Conservation (phyloP, 495 filamentous ascomycete genomes). For the Aspergillus baeticus region DNA sequence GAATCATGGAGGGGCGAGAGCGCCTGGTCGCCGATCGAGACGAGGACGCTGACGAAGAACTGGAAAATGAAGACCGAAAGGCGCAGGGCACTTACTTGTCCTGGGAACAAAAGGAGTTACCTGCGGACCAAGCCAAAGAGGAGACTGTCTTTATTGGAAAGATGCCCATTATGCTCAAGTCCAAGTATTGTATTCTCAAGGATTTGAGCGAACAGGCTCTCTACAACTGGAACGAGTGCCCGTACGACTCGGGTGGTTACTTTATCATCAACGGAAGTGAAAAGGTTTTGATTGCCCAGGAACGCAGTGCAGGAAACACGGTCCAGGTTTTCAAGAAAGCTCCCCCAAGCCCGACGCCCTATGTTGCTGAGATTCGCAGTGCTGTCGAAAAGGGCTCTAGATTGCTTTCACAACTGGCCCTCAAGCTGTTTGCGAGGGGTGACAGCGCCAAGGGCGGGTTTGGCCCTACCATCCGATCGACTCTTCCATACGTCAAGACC, state of each 20-base stretch:
- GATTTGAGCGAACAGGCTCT: conserved; percentile 76
- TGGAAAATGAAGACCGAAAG: conserved; percentile 44
- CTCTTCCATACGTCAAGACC: conserved; percentile 86
- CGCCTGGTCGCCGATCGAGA: conserved; percentile 55
- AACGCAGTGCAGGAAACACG: conserved; percentile 95
- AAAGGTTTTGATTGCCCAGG: conserved; percentile 97
- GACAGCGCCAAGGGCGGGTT: conserved; percentile 73
- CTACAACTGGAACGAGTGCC: conserved; percentile 88
- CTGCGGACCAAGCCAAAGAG: conserved; percentile 63
- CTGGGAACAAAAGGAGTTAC: conserved; percentile 52
- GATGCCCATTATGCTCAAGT: conserved; percentile 96
- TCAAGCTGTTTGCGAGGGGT: conserved; percentile 84
- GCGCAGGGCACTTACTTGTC: conserved; percentile 44
- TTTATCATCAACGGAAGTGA: conserved; percentile 99
- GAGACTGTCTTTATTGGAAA: conserved; percentile 84
- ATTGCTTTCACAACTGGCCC: conserved; percentile 82
- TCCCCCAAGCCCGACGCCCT: conserved; percentile 79
- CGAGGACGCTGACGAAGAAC: conserved; percentile 48
- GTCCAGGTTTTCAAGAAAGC: conserved; percentile 99
- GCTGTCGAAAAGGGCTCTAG: conserved; percentile 94
- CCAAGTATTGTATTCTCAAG: conserved; percentile 84
- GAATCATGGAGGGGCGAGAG: conserved; percentile 77
- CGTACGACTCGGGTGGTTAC: conserved; percentile 96
- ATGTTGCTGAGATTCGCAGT: conserved; percentile 92
- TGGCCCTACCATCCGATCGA: conserved; percentile 84